Conservation (phyloP, 257 asterid genomes). For the Solanum tarapatanum region DNA sequence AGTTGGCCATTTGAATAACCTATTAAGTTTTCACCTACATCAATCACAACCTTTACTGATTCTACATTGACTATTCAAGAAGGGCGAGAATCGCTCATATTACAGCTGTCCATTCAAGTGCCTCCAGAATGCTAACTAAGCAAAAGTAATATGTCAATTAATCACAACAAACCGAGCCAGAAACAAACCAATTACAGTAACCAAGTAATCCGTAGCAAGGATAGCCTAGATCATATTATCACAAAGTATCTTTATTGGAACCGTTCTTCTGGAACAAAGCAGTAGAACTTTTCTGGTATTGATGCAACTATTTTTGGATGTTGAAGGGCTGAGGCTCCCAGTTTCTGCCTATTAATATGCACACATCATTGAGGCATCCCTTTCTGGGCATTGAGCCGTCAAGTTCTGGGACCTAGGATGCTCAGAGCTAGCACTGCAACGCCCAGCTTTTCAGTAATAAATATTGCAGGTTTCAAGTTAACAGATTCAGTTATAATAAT, state of each 20-base stretch:
- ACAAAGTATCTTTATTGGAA: conserved; percentile 73
- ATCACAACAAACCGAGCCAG: not conserved
- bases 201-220: not conserved
- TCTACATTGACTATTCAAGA: not conserved
- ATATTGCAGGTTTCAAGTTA: not conserved
- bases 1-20: not conserved
- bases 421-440: not conserved
- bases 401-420: not conserved
- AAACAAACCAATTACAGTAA: not conserved
- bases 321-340: not conserved
- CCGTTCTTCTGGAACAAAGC: conserved; percentile 46
- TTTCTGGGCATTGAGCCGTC: not conserved
- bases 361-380: not conserved
- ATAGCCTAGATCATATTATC: conserved; percentile 40
- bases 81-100: not conserved
- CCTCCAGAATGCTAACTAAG: not conserved
- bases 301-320: not conserved
- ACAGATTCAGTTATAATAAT: not conserved
- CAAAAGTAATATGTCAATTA: not conserved
- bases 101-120: not conserved
- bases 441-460: not conserved
- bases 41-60: not conserved
- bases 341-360: not conserved
- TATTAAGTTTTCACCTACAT: not conserved
- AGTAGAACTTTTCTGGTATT: not conserved